phyloP scores from a whole-genome alignment of 192 early-diverging fungal genomes.

The Chytriomyces confervae region DNA sequence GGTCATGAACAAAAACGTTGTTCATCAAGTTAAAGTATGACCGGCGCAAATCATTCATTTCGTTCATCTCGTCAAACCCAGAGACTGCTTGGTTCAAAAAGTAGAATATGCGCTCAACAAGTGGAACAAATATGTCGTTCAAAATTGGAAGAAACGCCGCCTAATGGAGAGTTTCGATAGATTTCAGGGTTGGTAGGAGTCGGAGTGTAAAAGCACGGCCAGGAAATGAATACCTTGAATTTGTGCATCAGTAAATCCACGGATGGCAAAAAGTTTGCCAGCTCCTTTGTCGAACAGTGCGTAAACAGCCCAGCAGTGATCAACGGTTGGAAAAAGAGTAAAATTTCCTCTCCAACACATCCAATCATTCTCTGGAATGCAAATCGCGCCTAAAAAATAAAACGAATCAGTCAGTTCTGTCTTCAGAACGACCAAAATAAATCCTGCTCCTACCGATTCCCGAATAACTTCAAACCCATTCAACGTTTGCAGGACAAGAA shows the following conservation, averaged over 20 bases:
- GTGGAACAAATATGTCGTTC: constrained; percentile 77
- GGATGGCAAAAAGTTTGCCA: constrained; percentile 86
- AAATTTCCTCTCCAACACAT: constrained; percentile 80
- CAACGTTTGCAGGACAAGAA: constrained; percentile 28
- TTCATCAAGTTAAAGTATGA: constrained; percentile 82
- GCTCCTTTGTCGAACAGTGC: constrained; percentile 77
- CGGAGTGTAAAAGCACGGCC: constrained; percentile 30
- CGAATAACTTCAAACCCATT: constrained; percentile 50
- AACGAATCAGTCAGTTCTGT: background rate
- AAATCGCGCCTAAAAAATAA: constrained; percentile 43
- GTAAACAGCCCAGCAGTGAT: constrained; percentile 75
- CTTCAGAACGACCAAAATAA: constrained; percentile 40
- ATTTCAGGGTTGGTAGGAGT: constrained; percentile 60
- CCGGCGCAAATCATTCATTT: constrained; percentile 78
- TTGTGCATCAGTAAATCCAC: constrained; percentile 85
- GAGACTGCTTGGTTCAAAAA: constrained; percentile 82
- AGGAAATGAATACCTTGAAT: constrained; percentile 75
- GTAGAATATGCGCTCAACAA: constrained; percentile 81
- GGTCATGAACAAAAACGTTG: constrained; percentile 77
- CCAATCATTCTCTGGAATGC: constrained; percentile 88
- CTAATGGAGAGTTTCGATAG: constrained; percentile 29
- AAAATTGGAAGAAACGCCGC: constrained; percentile 69
- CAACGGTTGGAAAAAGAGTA: constrained; percentile 79
- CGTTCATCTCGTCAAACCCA: constrained; percentile 86
- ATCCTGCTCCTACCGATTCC: constrained; percentile 57